Base-by-base conservation (phyloP, 495 filamentous ascomycete species). In the Hypomontagnella monticulosa region DNA sequence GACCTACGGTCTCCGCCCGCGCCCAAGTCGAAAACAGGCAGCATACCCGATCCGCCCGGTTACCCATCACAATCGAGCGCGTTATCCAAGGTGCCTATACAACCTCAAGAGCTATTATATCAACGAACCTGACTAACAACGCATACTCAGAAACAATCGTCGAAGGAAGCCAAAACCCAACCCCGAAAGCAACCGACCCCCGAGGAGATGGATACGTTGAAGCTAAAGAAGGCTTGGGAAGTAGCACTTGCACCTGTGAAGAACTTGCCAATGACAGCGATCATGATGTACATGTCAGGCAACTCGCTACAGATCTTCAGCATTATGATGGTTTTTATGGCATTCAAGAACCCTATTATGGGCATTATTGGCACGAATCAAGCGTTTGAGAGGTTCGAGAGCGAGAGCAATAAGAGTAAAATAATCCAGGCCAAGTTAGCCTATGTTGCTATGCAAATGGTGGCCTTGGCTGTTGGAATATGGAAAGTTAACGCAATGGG, bases 261-360 rank as follows among this genome's bases (percentile, higher is more conserved):
- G 80, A 88, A 89, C 73, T 83, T 99, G 42, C 95, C 95, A 50
- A 98, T 99, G 95, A 97, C 96, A 59, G 93, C 87, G 43, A 93
- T 99, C 78, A 97, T 97, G 89, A 98, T 98, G 93, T 99, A 99
- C 84, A 98, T 99, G 96, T 97, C 95, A 59, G 95, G 95, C 71
- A 98, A 97, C 80, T 92, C 91, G 57, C 88, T 99, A 20, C 95
- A 99, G 79, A 97, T 99, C 63, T 99, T 99, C 83, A 93, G 88
- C 78, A 97, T 99, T 74, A 97, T 98, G 93, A 98, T 98, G 95
- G 93, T 97, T 6, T 93, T 91, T 67, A 97, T 97, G 91, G 86
- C 97, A 42, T 99, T 99, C 85, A 97, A 97, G 82, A 94, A 90
- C 63, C 95, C 95, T 11, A 86, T 98, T 55, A 86, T 91, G 78